Percentiles rank a stretch among this genome's conserved stretches.
These are phyloP conservation scores for Penicillium angulare DNA, from an alignment of 495 filamentous ascomycete genomes.

Conservation along the genomic window DNA sequence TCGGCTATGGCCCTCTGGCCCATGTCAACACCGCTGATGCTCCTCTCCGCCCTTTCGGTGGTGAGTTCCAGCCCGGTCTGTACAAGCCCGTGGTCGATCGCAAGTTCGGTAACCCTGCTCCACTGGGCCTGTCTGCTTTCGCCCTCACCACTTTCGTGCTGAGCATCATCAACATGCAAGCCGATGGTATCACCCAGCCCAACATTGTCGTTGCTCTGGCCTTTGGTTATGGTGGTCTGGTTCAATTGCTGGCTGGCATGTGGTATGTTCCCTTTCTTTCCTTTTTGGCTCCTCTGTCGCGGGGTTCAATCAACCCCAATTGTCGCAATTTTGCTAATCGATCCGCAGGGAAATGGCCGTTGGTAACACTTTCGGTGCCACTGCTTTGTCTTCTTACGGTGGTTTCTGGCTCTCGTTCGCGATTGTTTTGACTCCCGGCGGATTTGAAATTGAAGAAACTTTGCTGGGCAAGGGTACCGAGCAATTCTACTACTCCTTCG, in stretches of 20 bases:
- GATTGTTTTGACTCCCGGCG: conserved; percentile 82
- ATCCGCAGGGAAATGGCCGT: conserved; percentile 89
- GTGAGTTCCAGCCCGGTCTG: conserved; percentile 94
- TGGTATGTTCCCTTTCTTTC: too few relatives aligned
- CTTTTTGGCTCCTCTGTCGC: too few relatives aligned
- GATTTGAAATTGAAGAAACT: conserved; percentile 55
- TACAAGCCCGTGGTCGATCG: conserved; percentile 72
- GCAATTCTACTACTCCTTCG: conserved; percentile 66
- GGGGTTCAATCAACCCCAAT: too few relatives aligned
- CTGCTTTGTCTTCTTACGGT: conserved; percentile 92
- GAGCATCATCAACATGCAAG: conserved; percentile 75
- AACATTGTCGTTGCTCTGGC: conserved; percentile 71
- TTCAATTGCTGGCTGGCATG: conserved; percentile 95
- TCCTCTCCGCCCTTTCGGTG: conserved; percentile 79
- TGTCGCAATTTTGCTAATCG: too few relatives aligned
- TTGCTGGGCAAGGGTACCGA: conserved; percentile 15
- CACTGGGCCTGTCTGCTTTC: conserved; percentile 84
- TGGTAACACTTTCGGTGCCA: conserved; percentile 97
- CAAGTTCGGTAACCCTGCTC: conserved; percentile 87
- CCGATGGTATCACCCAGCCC: conserved; percentile 56
- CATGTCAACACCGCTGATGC: conserved; percentile 64
- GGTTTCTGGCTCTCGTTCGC: conserved; percentile 96
- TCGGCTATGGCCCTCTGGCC: conserved; percentile 65
- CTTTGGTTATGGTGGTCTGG: conserved; percentile 81
- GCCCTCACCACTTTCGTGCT: conserved; percentile 95